Conservation (phyloP, 805 yeast genomes). For the Starmerella roubikii region DNA sequence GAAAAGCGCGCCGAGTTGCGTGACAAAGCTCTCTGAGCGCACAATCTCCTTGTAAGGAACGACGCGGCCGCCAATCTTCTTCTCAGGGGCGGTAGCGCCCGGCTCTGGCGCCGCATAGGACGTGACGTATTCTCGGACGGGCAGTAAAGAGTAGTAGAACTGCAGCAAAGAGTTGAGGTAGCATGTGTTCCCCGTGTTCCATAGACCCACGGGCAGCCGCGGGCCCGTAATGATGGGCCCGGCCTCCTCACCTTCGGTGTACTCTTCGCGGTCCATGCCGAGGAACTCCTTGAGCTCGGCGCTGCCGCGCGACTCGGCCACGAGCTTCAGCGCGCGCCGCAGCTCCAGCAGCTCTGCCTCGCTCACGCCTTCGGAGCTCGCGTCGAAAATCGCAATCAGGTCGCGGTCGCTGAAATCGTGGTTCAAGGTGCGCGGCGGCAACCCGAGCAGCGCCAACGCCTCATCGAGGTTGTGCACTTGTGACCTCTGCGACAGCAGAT, state of each 20-base stretch:
- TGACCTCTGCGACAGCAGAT: not conserved
- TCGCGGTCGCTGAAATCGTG: conserved; percentile 48
- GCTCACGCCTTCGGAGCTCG: conserved; percentile 37
- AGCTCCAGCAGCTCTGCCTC: conserved; percentile 41
- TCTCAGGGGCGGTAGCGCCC: conserved; percentile 14
- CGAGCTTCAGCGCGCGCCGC: conserved; percentile 41
- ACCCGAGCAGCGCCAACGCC: conserved; percentile 41
- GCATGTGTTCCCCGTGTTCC: conserved; percentile 93
- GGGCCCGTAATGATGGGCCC: not conserved
- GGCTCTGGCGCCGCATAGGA: not conserved
- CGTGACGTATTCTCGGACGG: conserved; percentile 55
- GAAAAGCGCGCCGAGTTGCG: conserved; percentile 57
- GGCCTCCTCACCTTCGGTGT: not conserved
- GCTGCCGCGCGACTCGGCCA: conserved; percentile 45
- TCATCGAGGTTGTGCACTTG: conserved; percentile 26
- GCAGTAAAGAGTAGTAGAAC: conserved; percentile 75
- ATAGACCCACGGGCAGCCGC: conserved; percentile 72
- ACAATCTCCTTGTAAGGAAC: conserved; percentile 68
- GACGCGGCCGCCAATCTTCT: conserved; percentile 78
- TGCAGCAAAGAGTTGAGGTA: conserved; percentile 82
- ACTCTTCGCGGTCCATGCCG: conserved; percentile 14
- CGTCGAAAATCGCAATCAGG: conserved; percentile 58
- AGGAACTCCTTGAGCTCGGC: conserved; percentile 40
- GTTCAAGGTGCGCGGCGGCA: conserved; percentile 26
- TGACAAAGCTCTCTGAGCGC: conserved; percentile 70